Conservation (phyloP, 805 yeast species). For the Sugiyamaella boreocaroliniensis region DNA sequence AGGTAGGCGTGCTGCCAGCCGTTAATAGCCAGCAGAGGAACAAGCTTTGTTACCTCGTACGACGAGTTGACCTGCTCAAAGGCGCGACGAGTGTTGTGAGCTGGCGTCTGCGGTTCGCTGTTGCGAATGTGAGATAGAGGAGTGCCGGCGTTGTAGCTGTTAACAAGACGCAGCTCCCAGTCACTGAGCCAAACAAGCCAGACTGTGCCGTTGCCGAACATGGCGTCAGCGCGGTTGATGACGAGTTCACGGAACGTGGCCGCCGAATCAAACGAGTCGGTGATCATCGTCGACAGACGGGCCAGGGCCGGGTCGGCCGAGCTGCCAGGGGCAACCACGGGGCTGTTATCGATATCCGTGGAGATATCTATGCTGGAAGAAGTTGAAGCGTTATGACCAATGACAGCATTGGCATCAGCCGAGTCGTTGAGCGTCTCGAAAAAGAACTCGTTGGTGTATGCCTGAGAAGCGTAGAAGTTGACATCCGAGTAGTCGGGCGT, state of each 20-base stretch:
- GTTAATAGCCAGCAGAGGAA: constrained; percentile 67
- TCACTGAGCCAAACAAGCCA: constrained; percentile 56
- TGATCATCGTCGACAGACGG: constrained; percentile 14
- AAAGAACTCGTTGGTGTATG: constrained; percentile 86
- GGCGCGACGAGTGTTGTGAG: constrained; percentile 5
- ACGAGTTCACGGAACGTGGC: constrained; percentile 71
- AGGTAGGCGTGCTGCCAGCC: constrained; percentile 84
- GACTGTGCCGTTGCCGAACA: constrained; percentile 88
- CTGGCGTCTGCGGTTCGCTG: constrained; percentile 9
- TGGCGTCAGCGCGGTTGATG: constrained; percentile 61
- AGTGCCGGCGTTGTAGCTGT: constrained; percentile 89
- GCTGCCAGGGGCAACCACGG: constrained; percentile 5
- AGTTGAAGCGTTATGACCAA: constrained; percentile 17
- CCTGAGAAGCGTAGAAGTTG: constrained; percentile 63
- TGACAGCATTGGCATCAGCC: constrained; percentile 22
- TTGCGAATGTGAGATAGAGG: constrained; percentile 44
- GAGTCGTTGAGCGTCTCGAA: constrained; percentile 33
- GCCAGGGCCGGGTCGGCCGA: constrained; percentile 1
- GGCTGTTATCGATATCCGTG: constrained; percentile 18
- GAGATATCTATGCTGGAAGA: constrained; percentile 25
- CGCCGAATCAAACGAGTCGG: constrained; percentile 63
- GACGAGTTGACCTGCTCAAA: constrained; percentile 2
- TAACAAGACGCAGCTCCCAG: constrained; percentile 43
- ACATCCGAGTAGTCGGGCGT: constrained; percentile 14
- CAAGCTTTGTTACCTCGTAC: constrained; percentile 6